Evolutionary conservation across 2,329 filamentous ascomycete genomes (phyloP).

Genomic region (Thelonectria discophora): DNA sequence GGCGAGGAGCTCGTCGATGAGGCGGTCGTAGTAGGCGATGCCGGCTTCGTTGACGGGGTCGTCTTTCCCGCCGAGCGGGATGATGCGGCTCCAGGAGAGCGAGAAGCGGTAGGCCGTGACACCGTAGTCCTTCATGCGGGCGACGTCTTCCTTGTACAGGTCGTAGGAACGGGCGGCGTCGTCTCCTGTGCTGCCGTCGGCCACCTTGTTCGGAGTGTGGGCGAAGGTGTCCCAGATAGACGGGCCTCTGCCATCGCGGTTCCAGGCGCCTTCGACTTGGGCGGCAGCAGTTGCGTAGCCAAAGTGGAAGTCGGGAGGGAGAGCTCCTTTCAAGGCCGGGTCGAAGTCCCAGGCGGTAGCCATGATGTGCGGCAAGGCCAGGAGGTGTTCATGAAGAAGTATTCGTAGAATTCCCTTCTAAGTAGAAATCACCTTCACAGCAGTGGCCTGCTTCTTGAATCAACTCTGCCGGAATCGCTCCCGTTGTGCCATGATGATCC

Average conservation of each 20-base stretch:
- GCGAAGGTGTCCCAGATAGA: constrained; percentile 54
- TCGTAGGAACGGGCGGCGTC: constrained; percentile 52
- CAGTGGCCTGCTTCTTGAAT: neutral
- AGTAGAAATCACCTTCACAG: neutral
- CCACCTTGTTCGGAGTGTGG: constrained; percentile 50
- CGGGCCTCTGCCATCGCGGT: constrained; percentile 52
- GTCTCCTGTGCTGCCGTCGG: constrained; percentile 51
- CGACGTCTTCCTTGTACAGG: constrained; percentile 58
- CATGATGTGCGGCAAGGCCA: constrained; percentile 7
- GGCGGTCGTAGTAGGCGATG: constrained; percentile 66
- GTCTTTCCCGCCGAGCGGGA: constrained; percentile 69
- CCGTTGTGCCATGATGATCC: constrained; percentile 6
- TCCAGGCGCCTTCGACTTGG: constrained; percentile 52
- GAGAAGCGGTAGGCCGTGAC: constrained; percentile 71
- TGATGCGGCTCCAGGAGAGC: constrained; percentile 71
- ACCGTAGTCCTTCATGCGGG: constrained; percentile 65
- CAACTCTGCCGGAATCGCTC: neutral
- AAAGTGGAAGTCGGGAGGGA: constrained; percentile 23
- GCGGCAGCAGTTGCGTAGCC: constrained; percentile 25
- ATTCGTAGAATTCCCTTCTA: neutral
- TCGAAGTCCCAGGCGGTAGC: constrained; percentile 20
- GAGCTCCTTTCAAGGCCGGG: constrained; percentile 12
- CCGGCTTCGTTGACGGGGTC: constrained; percentile 70
- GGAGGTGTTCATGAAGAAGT: neutral
- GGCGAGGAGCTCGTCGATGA: constrained; percentile 63